Base-by-base conservation (phyloP, 495 filamentous ascomycete genomes). In the Penicillium arizonense region DNA sequence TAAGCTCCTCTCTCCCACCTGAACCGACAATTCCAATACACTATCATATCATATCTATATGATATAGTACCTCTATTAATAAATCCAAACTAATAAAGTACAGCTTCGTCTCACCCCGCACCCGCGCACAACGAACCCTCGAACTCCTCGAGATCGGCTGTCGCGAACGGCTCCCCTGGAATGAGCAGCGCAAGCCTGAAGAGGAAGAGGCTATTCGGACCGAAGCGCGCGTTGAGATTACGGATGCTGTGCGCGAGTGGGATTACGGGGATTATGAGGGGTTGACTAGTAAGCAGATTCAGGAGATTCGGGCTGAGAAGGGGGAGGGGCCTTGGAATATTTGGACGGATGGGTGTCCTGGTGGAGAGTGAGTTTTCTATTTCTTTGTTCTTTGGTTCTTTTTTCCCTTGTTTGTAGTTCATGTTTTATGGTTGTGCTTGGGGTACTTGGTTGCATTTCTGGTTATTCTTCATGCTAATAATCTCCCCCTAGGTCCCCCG, bases 191-290 rank as follows among this genome's bases (percentile, higher is more conserved):
- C 3, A 81, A 77, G 42, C 42, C 71, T 5, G 64, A 64, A 13
- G 33, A 66, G 2, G 52, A 64, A 5, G 71, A 74, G 56, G 66
- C 67, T 2, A 73, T 79, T 44, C 74, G 78, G 14, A 80, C 76
- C 4, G 68, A 79, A 40, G 80, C 79, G 0, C 63, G 70, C 13
- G 80, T 95, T 2, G 69, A 86, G 56, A 72, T 94, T 37, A 90
- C 88, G 0, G 82, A 91, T 52, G 84, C 87, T 43, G 84, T 97
- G 24, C 79, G 87, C 11, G 93, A 98, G 65, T 98, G 93, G 93
- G 90, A 96, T 71, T 98, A 98, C 59, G 94, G 94, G 10, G 83
- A 88, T 56, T 98, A 97, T 65, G 94, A 98, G 67, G 94, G 94
- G 2, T 82, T 96, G 67, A 95, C 88, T 6, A 87, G 80, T 48